Evolutionary conservation across 768 basidiomycete species (phyloP), one percentile per base, ranked within the genome.

Genomic region (Tricholoma flavovirens): DNA sequence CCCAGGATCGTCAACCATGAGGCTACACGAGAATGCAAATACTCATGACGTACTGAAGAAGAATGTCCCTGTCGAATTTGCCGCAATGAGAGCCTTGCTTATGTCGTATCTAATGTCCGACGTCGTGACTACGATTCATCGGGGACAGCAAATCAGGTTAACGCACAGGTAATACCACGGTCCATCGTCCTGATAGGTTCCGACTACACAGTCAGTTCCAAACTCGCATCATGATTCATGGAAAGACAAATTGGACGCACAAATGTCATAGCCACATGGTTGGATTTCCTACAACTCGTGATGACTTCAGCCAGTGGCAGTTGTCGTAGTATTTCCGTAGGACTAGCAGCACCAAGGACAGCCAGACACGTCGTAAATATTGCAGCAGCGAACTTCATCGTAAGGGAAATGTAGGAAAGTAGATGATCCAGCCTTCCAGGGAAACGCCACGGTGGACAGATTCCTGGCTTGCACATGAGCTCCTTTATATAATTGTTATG

Each of bases 31-130:
- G 10, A 11, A 7, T 4, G 30, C 30, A 32, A 55, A 12, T 29
- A 14, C 9, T 14, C 14, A 17, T 32, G 26, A 68, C 74, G n/a
- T 61, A 75, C 75, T 75, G 60, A 75, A 71, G 69, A 77, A 78
- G 61, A 78, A 78, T 0, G 77, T 77, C 5, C 71, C 77, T 8
- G 66, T 74, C 6, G 71, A 73, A 40, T 68, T 69, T 38, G 68
- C 70, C 11, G 64, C 66, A 6, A 62, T 60, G 14, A 76, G 65
- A 8, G 73, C 67, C 32, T 75, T 68, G 58, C 67, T 68, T 51
- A 75, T 61, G 49, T 75, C 71, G 49, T 71, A 66, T 4, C 74
- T 75, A 50, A 8, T 26, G 6, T 21, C 17, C 29, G 22, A 1
- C 8, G 12, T 51, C 4, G 1, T 54, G 22, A 22, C 19, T 5